These are phyloP conservation scores for Purpureocillium takamizusanense DNA, from an alignment of 2,329 filamentous ascomycete genomes.

Conservation along the genomic window DNA sequence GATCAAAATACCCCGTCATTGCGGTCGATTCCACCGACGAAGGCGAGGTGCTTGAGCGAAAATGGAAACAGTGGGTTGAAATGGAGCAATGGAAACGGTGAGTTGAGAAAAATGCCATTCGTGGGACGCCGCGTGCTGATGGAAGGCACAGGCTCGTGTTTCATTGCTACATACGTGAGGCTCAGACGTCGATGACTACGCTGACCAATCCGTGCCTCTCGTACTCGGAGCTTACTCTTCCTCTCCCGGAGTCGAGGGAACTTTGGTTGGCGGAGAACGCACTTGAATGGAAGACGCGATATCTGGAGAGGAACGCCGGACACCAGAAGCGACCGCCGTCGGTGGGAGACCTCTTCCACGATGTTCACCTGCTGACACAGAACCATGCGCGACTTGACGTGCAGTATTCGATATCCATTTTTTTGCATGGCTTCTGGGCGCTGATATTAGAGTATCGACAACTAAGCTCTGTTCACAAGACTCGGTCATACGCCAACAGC, in stretches of 20 bases:
- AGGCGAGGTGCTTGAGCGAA: slow-evolving; percentile 47
- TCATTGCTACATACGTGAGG: slow-evolving; percentile 55
- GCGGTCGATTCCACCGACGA: slow-evolving; percentile 43
- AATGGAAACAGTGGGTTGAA: slow-evolving; percentile 57
- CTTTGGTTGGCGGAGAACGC: slow-evolving; percentile 60
- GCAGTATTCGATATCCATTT: slow-evolving; percentile 47
- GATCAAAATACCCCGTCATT: slow-evolving; percentile 43
- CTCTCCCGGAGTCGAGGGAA: slow-evolving; percentile 50
- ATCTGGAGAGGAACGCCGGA: slow-evolving; percentile 31
- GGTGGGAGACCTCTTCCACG: slow-evolving; percentile 46
- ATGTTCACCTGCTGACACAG: slow-evolving; percentile 40
- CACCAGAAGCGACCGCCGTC: slow-evolving; percentile 37
- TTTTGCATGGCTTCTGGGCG: slow-evolving; percentile 57
- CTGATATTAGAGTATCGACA: slow-evolving; percentile 59
- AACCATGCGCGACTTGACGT: slow-evolving; percentile 45
- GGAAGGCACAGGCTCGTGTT: slow-evolving; percentile 42
- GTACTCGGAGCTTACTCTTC: slow-evolving; percentile 59
- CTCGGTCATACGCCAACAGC: slow-evolving; percentile 36
- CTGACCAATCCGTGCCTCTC: slow-evolving; percentile 57
- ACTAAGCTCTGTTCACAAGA: slow-evolving; percentile 39
- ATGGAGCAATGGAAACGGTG: slow-evolving; percentile 58
- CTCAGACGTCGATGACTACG: slow-evolving; percentile 58
- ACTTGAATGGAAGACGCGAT: slow-evolving; percentile 54
- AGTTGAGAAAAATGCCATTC: slow-evolving; percentile 1
- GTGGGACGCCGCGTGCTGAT: background rate